Percentiles rank a stretch among this genome's conserved stretches.
Conservation (phyloP, 139 green algal species). For the Limnomonas spitsbergensis region DNA sequence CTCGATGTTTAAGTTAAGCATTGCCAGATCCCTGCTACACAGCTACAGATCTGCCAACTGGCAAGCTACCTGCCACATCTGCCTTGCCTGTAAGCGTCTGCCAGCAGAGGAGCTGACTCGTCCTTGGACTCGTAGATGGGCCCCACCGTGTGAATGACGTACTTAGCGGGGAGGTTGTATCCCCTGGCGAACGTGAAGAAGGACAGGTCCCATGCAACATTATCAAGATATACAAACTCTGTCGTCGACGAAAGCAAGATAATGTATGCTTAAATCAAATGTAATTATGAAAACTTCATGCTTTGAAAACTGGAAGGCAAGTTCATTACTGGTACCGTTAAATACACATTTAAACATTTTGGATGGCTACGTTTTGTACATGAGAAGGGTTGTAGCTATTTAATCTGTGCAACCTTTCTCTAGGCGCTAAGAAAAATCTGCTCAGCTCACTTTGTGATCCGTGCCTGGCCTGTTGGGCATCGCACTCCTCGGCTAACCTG, state of each 20-base stretch:
- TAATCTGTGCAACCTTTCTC: no score
- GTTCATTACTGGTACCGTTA: no score
- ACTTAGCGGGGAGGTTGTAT: slow-evolving; percentile 57
- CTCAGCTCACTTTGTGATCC: slow-evolving; percentile 53
- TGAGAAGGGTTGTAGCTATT: no score
- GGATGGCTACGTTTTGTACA: no score
- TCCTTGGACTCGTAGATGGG: slow-evolving; percentile 65
- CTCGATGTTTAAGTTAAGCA: background rate
- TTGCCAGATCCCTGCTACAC: background rate
- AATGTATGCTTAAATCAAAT: background rate
- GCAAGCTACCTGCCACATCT: background rate
- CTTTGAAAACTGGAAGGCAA: no score
- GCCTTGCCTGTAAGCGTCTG: slow-evolving; percentile 59
- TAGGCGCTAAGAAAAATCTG: no score
- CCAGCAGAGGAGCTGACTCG: slow-evolving; percentile 58
- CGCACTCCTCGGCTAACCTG: slow-evolving; percentile 56
- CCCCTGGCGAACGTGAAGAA: no score
- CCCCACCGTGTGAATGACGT: slow-evolving; percentile 92
- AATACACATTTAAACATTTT: no score
- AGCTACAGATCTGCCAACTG: background rate
- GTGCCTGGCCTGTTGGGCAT: slow-evolving; percentile 77
- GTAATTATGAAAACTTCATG: background rate
- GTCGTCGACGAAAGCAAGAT: background rate
- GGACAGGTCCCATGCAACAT: no score
- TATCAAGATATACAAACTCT: no score